Base-by-base conservation (phyloP, 805 yeast genomes). In the Candida arabinofermentans region DNA sequence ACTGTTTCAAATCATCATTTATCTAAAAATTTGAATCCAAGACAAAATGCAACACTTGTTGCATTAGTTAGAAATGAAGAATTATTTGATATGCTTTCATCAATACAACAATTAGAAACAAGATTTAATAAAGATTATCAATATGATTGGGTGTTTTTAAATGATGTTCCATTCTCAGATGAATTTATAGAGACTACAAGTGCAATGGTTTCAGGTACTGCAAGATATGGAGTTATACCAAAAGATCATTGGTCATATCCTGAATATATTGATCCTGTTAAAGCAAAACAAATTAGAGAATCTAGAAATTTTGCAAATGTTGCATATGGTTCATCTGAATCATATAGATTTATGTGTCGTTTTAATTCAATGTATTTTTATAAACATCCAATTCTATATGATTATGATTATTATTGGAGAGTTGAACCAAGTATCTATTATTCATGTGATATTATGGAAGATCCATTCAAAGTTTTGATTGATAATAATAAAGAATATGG, bases 341-440 rank as follows among this genome's bases (percentile, higher is more conserved):
- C 80, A 24, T 86, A 86, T 58, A 71, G 91, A 51, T 86, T 82
- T 60, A 86, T 86, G 95, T 72, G 77, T 49, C 57, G 78, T 24
- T 72, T 48, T 50, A 70, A 64, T 45, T 65, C 70, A 26, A 64
- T 71, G 54, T 83, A 81, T 51, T 77, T 77, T 57, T 75, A 72
- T 65, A 69, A 75, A 56, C 78, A 74, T 55, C 74, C 72, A 38
- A 61, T 75, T 36, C 54, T 77, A 61, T 58, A 61, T 30, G 77
- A 74, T 14, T 77, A 77, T 61, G 76, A 75, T 42, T 76, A 72
- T 62, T 77, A 76, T 60, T 77, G 83, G 83, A 65, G 83, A 55
- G 79, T 77, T 41, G 83, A 77, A 55, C 83, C 83, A 3, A 71
- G 67, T 47, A 66, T 75, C 48, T 66, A 68, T 46, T 72, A 72